A percentile compares a stretch with the other conserved stretches of the same genome.
Evolutionary conservation across 371 early-diverging fungal genomes (phyloP).

Genomic region (Batkoa obscura): DNA sequence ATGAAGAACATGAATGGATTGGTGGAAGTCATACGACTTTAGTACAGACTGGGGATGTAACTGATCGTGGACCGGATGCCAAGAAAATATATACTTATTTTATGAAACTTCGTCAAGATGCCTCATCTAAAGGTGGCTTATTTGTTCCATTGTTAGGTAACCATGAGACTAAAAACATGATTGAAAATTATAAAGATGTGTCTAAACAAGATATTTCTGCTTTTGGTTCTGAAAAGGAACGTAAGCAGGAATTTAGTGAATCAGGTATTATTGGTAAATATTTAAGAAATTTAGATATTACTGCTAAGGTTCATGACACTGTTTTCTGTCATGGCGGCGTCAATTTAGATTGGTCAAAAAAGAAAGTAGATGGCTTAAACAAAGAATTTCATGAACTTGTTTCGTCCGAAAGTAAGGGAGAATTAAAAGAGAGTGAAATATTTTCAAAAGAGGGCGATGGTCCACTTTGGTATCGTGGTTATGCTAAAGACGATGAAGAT

Average conservation of each 20-base stretch:
- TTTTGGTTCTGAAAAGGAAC: constrained; percentile 35
- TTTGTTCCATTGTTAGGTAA: constrained; percentile 36
- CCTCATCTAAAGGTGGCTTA: constrained; percentile 27
- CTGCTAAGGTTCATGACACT: constrained; percentile 30
- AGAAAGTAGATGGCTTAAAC: constrained; percentile 12
- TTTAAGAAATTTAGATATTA: constrained; percentile 27
- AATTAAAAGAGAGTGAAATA: neutral
- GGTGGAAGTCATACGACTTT: constrained; percentile 30
- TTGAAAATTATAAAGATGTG: constrained; percentile 48
- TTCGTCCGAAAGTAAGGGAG: neutral
- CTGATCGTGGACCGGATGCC: constrained; percentile 55
- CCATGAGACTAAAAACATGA: constrained; percentile 56
- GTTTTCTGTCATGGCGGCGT: constrained; percentile 59
- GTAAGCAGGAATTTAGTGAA: constrained; percentile 27
- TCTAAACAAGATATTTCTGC: constrained; percentile 32
- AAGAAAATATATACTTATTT: constrained; percentile 39
- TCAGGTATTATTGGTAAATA: constrained; percentile 46
- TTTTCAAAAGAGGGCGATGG: constrained; percentile 14
- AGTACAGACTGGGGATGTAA: constrained; percentile 46
- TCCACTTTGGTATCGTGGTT: constrained; percentile 43
- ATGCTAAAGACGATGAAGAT: constrained; percentile 28
- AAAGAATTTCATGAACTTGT: neutral
- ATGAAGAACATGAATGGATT: constrained; percentile 36
- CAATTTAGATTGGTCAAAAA: constrained; percentile 20
- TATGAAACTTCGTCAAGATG: constrained; percentile 31